Percentiles rank a stretch among this genome's conserved stretches.
Evolutionary conservation across 2,329 filamentous ascomycete genomes (phyloP).

Genomic region (Pestalotiopsis sp.): DNA sequence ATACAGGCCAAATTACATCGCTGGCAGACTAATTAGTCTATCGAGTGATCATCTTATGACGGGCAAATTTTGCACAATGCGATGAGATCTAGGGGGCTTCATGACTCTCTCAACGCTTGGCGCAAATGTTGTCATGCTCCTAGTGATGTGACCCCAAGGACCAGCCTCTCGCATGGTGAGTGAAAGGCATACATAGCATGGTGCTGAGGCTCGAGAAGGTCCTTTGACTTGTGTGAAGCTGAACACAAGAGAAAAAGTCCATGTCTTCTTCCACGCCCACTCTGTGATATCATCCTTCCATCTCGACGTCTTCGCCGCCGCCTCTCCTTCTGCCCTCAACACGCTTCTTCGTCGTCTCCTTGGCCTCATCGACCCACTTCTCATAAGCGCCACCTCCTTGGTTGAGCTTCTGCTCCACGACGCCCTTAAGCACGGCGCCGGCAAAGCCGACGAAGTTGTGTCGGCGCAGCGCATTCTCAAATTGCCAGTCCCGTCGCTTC

Average conservation of each 20-base stretch:
- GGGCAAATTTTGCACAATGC: not conserved
- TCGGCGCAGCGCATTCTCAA: constrained; percentile 88
- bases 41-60: not conserved
- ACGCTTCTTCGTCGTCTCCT: constrained; percentile 54
- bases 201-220: too few species aligned
- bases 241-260: not conserved
- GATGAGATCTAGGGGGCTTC: not conserved
- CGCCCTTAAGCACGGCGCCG: constrained; percentile 85
- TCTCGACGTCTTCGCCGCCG: constrained; percentile 43
- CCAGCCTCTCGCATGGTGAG: too few species aligned
- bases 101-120: too few species aligned
- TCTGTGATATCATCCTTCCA: constrained; percentile 33
- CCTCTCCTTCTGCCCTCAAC: constrained; percentile 41
- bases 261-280: not conserved
- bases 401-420: constrained; percentile 73
- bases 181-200: too few species aligned
- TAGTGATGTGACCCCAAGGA: too few species aligned
- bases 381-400: constrained; percentile 69
- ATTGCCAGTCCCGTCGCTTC: constrained; percentile 86
- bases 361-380: constrained; percentile 71
- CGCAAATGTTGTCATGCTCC: too few species aligned
- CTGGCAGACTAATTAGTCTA: not conserved
- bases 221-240: too few species aligned
- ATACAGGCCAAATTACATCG: not conserved
- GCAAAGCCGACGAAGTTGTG: constrained; percentile 98